Percentiles rank a stretch among this genome's conserved stretches.
Conservation (phyloP, 2,329 filamentous ascomycete species). For the Arthrobotrys conoides region DNA sequence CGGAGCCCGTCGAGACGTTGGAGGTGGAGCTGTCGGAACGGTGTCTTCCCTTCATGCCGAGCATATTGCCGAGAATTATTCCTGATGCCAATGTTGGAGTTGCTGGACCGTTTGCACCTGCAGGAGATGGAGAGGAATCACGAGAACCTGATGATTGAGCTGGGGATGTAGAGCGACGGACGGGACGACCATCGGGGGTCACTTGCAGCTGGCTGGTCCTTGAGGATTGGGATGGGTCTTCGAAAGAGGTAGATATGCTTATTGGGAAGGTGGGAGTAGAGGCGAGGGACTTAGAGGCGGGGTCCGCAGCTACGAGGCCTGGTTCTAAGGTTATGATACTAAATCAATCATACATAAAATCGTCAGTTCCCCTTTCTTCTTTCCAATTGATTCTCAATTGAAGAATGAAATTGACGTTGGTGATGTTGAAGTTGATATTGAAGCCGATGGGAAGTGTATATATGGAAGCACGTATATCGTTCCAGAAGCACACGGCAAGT, state of each 20-base stretch:
- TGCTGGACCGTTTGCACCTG: constrained; percentile 5
- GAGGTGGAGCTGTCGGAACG: constrained; percentile 51
- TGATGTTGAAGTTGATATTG: background rate
- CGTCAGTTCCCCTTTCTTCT: background rate
- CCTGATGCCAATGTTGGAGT: constrained; percentile 57
- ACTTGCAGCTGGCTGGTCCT: constrained; percentile 51
- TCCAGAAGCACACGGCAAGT: constrained; percentile 5
- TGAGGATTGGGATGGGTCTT: constrained; percentile 51
- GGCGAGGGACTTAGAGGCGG: constrained; percentile 40
- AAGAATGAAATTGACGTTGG: constrained; percentile 6
- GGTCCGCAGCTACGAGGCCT: constrained; percentile 48
- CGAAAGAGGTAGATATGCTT: constrained; percentile 58
- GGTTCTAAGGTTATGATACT: constrained; percentile 46
- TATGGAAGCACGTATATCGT: constrained; percentile 24
- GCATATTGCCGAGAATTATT: constrained; percentile 50
- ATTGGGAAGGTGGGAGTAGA: constrained; percentile 58
- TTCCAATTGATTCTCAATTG: background rate
- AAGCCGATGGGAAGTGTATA: background rate
- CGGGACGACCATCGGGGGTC: constrained; percentile 48
- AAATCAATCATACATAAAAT: background rate
- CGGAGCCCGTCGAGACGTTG: constrained; percentile 48
- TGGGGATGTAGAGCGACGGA: constrained; percentile 56
- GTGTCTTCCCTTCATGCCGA: constrained; percentile 52
- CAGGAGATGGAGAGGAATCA: constrained; percentile 49
- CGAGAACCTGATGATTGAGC: constrained; percentile 47